Evolutionary conservation across 2,329 filamentous ascomycete genomes (phyloP), one percentile per base, ranked within the genome.

Genomic region (Colletotrichum simmondsii): DNA sequence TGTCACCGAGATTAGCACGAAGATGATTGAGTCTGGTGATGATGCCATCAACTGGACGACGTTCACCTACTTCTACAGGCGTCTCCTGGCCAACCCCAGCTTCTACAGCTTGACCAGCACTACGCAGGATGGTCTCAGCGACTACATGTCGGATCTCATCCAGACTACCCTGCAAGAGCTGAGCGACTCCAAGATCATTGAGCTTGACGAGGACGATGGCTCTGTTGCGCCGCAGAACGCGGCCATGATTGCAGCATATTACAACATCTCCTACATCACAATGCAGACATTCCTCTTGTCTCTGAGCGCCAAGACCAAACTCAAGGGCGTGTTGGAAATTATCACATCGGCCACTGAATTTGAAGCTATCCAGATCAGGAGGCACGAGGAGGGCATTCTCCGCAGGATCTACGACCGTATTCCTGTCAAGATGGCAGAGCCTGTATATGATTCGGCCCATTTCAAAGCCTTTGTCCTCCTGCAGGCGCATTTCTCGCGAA

Each of bases 241-340:
- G 2, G 97, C 97, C 76, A 98, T 98, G 94, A 98, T 99, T 79
- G 95, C 94, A 11, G 95, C 97, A 1, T 98, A 99, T 87, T 99
- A 99, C 89, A 98, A 98, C 83, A 98, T 99, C 79, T 98, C 96
- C 6, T 98, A 98, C 85, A 94, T 98, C 82, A 99, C 97, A 3
- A 99, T 99, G 95, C 96, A 99, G 85, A 99, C 97, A 0, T 96
- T 99, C 88, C 87, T 99, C 64, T 88, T 99, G 68, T 99, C 97
- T 16, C 89, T 99, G 59, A 95, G 91, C 68, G 92, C 92, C 54
- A 93, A 93, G 77, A 98, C 95, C 4, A 98, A 98, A 86, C 91
- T 99, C 76, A 99, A 99, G 88, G 95, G 95, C 59, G 95, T 99
- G 56, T 88, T 99, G 68, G 97, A 99, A 83, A 98, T 99, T 78